These are phyloP conservation scores for Aureobasidium sp. DNA, from an alignment of 2,329 filamentous ascomycete genomes.

Conservation along the genomic window DNA sequence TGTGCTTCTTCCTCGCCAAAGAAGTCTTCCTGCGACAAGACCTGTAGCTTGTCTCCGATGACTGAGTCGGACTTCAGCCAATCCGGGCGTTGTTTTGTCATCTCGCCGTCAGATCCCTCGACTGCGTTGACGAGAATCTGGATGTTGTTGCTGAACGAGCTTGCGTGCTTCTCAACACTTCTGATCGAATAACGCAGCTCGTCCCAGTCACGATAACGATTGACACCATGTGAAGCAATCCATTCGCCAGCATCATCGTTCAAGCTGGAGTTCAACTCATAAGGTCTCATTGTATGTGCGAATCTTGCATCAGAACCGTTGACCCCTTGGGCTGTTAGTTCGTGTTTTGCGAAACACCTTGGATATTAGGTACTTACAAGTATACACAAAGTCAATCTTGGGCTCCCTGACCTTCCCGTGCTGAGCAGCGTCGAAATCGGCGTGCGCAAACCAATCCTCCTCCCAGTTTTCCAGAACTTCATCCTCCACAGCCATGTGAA, in stretches of 20 bases:
- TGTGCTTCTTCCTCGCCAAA: slow-evolving; percentile 42
- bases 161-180: slow-evolving; percentile 47
- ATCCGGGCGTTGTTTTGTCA: slow-evolving; percentile 37
- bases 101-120: slow-evolving; percentile 18
- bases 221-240: slow-evolving; percentile 46
- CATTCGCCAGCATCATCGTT: slow-evolving; percentile 46
- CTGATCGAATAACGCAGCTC: slow-evolving; percentile 51
- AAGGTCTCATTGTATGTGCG: slow-evolving; percentile 39
- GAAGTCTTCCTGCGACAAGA: slow-evolving; percentile 45
- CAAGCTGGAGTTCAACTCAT: slow-evolving; percentile 45
- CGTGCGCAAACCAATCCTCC: slow-evolving; percentile 46
- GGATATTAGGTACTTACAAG: slow-evolving; percentile 30
- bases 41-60: slow-evolving; percentile 37
- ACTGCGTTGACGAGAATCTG: slow-evolving; percentile 50
- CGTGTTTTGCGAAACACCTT: too few relatives aligned
- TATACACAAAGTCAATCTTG: slow-evolving; percentile 51
- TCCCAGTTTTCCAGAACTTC: slow-evolving; percentile 47
- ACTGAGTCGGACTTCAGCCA: slow-evolving; percentile 42
- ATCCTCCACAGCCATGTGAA: slow-evolving; percentile 43
- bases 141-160: slow-evolving; percentile 46
- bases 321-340: slow-evolving; percentile 36
- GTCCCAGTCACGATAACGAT: slow-evolving; percentile 52
- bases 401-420: slow-evolving; percentile 40
- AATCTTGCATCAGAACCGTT: slow-evolving; percentile 48
- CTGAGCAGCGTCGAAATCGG: slow-evolving; percentile 35